Percentiles rank a stretch among this genome's conserved stretches.
Evolutionary conservation across 1,284 basidiomycete genomes (phyloP).

Genomic region (Fistulina hepatica): DNA sequence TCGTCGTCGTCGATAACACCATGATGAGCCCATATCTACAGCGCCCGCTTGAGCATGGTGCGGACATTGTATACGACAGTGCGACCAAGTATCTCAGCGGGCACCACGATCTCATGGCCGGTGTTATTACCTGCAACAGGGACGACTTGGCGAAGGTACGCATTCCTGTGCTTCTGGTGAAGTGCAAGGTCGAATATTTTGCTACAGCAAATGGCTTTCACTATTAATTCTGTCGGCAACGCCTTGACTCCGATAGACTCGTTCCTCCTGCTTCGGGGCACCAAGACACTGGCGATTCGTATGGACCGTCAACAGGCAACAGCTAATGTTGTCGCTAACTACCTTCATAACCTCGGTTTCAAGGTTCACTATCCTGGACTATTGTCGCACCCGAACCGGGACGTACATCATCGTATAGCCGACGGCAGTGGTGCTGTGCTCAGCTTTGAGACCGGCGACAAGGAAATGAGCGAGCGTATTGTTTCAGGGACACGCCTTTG

Average conservation of each 20-base stretch:
- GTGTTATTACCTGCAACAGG: slow-evolving; percentile 84
- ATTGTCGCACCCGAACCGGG: slow-evolving; percentile 71
- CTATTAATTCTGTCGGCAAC: slow-evolving; percentile 96
- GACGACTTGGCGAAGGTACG: slow-evolving; percentile 82
- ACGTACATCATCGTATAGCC: slow-evolving; percentile 82
- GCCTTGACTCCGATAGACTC: slow-evolving; percentile 92
- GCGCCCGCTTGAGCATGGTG: slow-evolving; percentile 90
- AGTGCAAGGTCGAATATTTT: background rate
- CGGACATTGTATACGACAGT: slow-evolving; percentile 96
- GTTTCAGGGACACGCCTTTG: slow-evolving; percentile 89
- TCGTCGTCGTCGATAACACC: slow-evolving; percentile 95
- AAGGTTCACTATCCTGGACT: slow-evolving; percentile 92
- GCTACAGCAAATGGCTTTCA: slow-evolving; percentile 74
- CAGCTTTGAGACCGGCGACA: slow-evolving; percentile 91
- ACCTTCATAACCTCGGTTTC: slow-evolving; percentile 84
- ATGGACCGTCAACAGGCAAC: slow-evolving; percentile 92
- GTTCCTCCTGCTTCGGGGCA: slow-evolving; percentile 91
- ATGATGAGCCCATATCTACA: slow-evolving; percentile 99
- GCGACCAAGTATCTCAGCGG: slow-evolving; percentile 97
- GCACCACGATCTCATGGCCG: slow-evolving; percentile 99
- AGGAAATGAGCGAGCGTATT: slow-evolving; percentile 83
- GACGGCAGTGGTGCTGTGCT: slow-evolving; percentile 90
- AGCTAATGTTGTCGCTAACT: slow-evolving; percentile 77
- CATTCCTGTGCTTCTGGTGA: slow-evolving; percentile 3
- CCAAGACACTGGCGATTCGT: slow-evolving; percentile 94